Evolutionary conservation across 495 filamentous ascomycete species (phyloP).

Genomic region (Penicillium ochrochloron): DNA sequence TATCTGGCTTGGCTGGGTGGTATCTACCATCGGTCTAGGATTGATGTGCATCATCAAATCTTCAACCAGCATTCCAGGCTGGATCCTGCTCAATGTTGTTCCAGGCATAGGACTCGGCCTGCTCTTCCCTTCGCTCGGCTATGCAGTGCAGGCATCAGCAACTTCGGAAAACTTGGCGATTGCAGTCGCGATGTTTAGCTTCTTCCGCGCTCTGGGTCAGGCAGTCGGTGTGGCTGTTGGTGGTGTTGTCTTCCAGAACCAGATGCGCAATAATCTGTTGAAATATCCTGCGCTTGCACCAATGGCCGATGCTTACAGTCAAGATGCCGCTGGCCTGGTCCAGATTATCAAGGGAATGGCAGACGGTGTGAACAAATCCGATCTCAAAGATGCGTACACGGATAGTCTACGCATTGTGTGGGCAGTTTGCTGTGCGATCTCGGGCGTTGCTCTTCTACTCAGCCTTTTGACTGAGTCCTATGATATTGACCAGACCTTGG

Average conservation of each 20-base stretch:
- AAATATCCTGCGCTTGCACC: conserved; percentile 46
- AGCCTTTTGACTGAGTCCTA: conserved; percentile 58
- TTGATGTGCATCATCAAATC: conserved; percentile 50
- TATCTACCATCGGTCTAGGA: conserved; percentile 53
- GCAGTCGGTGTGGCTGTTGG: conserved; percentile 60
- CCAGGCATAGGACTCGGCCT: conserved; percentile 54
- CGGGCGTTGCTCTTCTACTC: conserved; percentile 50
- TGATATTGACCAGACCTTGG: conserved; percentile 57
- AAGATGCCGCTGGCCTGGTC: conserved; percentile 64
- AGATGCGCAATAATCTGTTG: conserved; percentile 52
- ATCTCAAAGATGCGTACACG: conserved; percentile 58
- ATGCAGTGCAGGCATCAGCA: conserved; percentile 54
- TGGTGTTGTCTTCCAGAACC: conserved; percentile 65
- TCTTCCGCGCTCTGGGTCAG: conserved; percentile 60
- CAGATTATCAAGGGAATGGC: conserved; percentile 61
- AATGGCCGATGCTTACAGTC: conserved; percentile 52
- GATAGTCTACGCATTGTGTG: conserved; percentile 63
- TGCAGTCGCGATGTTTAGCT: conserved; percentile 59
- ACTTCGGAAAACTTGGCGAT: conserved; percentile 47
- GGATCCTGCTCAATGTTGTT: conserved; percentile 54
- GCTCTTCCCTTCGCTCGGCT: conserved; percentile 52
- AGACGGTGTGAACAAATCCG: conserved; percentile 38
- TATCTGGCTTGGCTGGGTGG: conserved; percentile 57
- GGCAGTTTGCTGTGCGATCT: conserved; percentile 58
- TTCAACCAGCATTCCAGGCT: conserved; percentile 45